phyloP scores from a whole-genome alignment of 208 protist species.

The Wallacemonas sp. region DNA sequence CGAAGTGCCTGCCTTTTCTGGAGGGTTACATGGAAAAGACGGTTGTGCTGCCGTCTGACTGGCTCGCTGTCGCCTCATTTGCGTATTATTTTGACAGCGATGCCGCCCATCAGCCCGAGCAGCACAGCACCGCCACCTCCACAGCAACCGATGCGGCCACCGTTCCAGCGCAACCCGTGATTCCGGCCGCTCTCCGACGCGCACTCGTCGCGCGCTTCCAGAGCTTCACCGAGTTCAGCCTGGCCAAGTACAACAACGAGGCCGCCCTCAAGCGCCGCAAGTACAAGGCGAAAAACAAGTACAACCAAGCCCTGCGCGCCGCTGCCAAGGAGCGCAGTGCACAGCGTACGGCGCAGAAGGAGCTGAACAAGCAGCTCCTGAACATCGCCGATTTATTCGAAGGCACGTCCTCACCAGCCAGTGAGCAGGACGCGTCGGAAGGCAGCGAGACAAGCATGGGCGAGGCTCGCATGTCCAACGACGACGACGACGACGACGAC shows the following conservation, averaged over 20 bases:
- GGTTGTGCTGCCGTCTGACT: constrained; percentile 92
- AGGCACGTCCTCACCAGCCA: too few species aligned
- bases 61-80: constrained; percentile 91
- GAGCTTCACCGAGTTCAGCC: constrained; percentile 90
- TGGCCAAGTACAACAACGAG: constrained; percentile 96
- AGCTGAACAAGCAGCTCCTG: too few species aligned
- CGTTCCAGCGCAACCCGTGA: constrained; percentile 10
- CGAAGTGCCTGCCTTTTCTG: constrained; percentile 83
- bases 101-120: constrained; percentile 22
- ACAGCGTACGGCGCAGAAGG: background rate
- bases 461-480: too few species aligned
- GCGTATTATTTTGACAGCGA: constrained; percentile 67
- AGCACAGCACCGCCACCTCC: too few species aligned
- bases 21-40: constrained; percentile 80
- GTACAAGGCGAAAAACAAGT: constrained; percentile 33
- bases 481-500: constrained; percentile 1
- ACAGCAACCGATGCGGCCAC: background rate
- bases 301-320: background rate
- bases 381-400: too few species aligned
- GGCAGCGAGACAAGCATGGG: too few species aligned
- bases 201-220: constrained; percentile 86
- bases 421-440: too few species aligned
- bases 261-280: constrained; percentile 55
- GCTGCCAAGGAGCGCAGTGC: constrained; percentile 15
- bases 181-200: constrained; percentile 87